phyloP scores from a whole-genome alignment of 1,139 yeast species.

The Wickerhamomyces sp. region DNA sequence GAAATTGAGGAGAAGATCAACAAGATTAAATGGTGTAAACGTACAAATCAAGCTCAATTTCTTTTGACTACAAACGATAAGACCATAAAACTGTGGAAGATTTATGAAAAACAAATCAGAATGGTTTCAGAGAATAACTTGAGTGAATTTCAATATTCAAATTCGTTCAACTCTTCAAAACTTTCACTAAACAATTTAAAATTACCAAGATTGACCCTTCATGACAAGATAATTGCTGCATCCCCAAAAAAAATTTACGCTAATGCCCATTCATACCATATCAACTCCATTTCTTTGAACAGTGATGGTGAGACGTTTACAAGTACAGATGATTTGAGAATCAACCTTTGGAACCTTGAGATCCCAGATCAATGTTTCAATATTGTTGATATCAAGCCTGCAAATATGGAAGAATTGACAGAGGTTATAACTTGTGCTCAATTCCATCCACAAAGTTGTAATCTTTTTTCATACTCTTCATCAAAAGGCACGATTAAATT shows the following conservation, averaged over 20 bases:
- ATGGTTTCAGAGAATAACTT: conserved; percentile 89
- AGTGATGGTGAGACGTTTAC: conserved; percentile 95
- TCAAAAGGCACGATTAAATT: conserved; percentile 94
- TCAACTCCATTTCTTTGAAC: conserved; percentile 90
- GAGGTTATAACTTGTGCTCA: conserved; percentile 98
- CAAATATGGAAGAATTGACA: conserved; percentile 97
- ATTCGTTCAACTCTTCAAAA: conserved; percentile 14
- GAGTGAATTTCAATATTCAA: conserved; percentile 21
- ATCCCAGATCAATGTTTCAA: conserved; percentile 94
- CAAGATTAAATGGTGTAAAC: conserved; percentile 93
- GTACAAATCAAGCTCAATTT: conserved; percentile 84
- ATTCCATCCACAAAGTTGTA: conserved; percentile 91
- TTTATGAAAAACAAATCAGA: conserved; percentile 86
- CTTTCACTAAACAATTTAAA: conserved; percentile 41
- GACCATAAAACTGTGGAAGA: conserved; percentile 96
- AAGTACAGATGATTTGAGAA: conserved; percentile 90
- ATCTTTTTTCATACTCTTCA: conserved; percentile 93
- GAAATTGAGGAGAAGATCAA: conserved; percentile 98
- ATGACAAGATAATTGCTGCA: conserved; percentile 93
- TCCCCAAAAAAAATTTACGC: conserved; percentile 89
- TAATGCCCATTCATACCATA: conserved; percentile 97
- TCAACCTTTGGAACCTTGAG: conserved; percentile 92
- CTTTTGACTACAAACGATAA: conserved; percentile 92
- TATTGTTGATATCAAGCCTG: conserved; percentile 96
- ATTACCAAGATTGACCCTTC: conserved; percentile 83